Evolutionary conservation across 768 basidiomycete species (phyloP).

Genomic region (Amanita fuliginea): DNA sequence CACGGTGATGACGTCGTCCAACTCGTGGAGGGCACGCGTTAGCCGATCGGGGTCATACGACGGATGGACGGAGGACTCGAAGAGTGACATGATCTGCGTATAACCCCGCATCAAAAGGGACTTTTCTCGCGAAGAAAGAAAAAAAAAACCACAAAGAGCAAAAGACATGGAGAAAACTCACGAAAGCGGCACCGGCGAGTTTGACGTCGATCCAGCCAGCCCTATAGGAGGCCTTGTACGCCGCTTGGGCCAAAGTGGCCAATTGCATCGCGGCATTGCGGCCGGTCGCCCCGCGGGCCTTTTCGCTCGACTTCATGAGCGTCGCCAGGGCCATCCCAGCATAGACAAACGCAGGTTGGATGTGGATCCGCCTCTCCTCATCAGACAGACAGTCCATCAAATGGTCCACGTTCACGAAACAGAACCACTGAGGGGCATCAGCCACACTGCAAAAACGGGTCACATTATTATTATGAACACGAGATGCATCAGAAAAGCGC

Average conservation of each 20-base stretch:
- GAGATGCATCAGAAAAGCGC: neutral
- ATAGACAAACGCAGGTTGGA: conserved; percentile 65
- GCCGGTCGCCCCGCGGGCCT: conserved; percentile 43
- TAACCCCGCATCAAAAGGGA: neutral
- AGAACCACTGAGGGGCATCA: conserved; percentile 55
- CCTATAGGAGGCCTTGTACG: conserved; percentile 40
- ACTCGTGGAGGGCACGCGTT: conserved; percentile 36
- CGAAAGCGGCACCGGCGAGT: conserved; percentile 66
- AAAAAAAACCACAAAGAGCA: no score
- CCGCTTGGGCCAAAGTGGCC: conserved; percentile 42
- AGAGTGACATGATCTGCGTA: conserved; percentile 61
- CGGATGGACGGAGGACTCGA: conserved; percentile 68
- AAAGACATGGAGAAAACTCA: conserved; percentile 13
- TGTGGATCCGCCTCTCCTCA: conserved; percentile 37
- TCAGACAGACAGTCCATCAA: conserved; percentile 42
- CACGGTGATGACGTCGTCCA: conserved; percentile 56
- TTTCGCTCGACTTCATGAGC: conserved; percentile 62
- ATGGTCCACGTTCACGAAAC: conserved; percentile 50
- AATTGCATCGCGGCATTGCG: conserved; percentile 47
- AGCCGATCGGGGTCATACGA: conserved; percentile 46
- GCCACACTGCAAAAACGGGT: conserved; percentile 35
- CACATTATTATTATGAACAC: neutral
- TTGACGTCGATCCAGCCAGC: conserved; percentile 46
- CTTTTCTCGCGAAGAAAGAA: no score
- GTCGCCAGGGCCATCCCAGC: conserved; percentile 60